Conservation (phyloP, 2,329 filamentous ascomycete species). For the Colletotrichum orchidophilum region DNA sequence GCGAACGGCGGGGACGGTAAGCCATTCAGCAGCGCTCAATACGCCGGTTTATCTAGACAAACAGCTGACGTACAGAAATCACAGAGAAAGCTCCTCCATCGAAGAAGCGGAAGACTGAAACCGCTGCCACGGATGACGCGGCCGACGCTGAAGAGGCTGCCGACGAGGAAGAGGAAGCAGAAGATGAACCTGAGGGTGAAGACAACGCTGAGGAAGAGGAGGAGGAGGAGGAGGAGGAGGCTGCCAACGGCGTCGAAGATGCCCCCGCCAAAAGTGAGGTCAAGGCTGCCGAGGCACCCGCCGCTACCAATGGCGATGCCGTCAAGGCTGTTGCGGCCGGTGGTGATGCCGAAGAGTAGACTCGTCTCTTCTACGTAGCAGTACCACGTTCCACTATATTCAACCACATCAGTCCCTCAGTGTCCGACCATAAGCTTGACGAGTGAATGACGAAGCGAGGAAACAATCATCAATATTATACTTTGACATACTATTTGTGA, state of each 20-base stretch:
- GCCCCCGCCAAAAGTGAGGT: slow-evolving; percentile 40
- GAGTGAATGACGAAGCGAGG: slow-evolving; percentile 23
- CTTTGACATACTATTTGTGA: not conserved
- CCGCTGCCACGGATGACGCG: slow-evolving; percentile 43
- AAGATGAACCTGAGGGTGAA: slow-evolving; percentile 43
- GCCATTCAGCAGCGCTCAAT: not conserved
- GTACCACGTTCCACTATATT: not conserved
- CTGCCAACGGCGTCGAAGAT: slow-evolving; percentile 35
- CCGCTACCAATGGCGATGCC: slow-evolving; percentile 40
- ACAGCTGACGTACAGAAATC: not conserved
- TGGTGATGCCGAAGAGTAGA: slow-evolving; percentile 35
- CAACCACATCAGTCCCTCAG: not conserved
- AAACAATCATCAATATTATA: not conserved
- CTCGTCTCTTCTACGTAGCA: not conserved
- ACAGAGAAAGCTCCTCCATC: slow-evolving; percentile 54
- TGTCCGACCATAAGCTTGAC: slow-evolving; percentile 6
- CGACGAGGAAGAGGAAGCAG: slow-evolving; percentile 45
- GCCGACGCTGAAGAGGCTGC: slow-evolving; percentile 37
- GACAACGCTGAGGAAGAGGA: slow-evolving; percentile 41
- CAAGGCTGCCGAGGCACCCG: slow-evolving; percentile 39
- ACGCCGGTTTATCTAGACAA: not conserved
- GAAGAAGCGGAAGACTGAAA: slow-evolving; percentile 61
- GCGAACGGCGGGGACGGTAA: slow-evolving; percentile 34
- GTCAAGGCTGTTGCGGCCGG: slow-evolving; percentile 36
- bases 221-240: slow-evolving; percentile 37